Conservation (phyloP, 1,284 basidiomycete genomes). For the Microstroma glucosiphilum region DNA sequence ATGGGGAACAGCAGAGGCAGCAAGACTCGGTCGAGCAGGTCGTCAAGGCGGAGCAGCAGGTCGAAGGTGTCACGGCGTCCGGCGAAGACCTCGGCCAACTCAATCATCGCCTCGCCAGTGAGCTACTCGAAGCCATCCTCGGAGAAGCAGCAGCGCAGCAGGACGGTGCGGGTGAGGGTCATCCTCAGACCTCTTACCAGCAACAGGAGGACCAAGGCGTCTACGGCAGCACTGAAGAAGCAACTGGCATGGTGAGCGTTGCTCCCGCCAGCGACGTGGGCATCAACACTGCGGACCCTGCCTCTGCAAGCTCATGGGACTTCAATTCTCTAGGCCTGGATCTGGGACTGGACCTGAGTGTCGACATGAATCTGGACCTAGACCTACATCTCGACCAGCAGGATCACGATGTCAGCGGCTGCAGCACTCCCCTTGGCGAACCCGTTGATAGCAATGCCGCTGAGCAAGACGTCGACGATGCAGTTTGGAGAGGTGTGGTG, state of each 20-base stretch:
- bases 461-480: too few species aligned
- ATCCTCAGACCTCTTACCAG: neutral
- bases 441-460: too few species aligned
- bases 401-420: too few species aligned
- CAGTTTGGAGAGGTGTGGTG: too few species aligned
- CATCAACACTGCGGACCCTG: too few species aligned
- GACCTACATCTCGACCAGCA: too few species aligned
- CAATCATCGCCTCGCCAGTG: constrained; percentile 3
- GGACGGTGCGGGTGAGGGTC: constrained; percentile 4
- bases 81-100: neutral
- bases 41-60: too few species aligned
- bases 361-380: neutral
- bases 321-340: neutral
- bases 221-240: too few species aligned
- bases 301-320: neutral
- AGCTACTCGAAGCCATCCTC: constrained; percentile 5
- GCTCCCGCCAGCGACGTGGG: too few species aligned
- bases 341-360: neutral
- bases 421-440: too few species aligned
- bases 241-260: too few species aligned
- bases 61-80: neutral
- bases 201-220: too few species aligned
- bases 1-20: neutral
- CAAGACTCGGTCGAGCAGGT: neutral
- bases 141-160: neutral